Evolutionary conservation across 2,329 filamentous ascomycete species (phyloP).

Genomic region (Cladosporium sp.): DNA sequence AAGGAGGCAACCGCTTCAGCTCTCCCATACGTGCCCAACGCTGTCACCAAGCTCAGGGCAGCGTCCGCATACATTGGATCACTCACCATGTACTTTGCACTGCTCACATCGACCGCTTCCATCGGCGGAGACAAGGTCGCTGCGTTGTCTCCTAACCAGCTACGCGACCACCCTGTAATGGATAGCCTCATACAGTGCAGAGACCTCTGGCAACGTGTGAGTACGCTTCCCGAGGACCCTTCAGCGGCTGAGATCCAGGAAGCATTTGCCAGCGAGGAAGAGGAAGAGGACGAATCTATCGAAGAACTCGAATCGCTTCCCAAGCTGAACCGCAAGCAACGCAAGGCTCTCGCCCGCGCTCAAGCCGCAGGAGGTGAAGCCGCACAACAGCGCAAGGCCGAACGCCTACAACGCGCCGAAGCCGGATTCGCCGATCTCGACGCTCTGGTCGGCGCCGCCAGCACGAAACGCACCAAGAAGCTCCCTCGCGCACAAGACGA

Average conservation of each 20-base stretch:
- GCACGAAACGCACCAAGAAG: slow-evolving; percentile 45
- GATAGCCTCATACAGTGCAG: slow-evolving; percentile 76
- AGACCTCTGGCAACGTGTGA: slow-evolving; percentile 74
- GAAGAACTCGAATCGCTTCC: slow-evolving; percentile 2
- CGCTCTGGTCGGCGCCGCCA: slow-evolving; percentile 52
- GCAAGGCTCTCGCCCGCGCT: slow-evolving; percentile 44
- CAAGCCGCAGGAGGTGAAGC: slow-evolving; percentile 57
- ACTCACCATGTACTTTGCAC: slow-evolving; percentile 89
- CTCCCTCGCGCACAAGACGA: slow-evolving; percentile 45
- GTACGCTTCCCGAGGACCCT: slow-evolving; percentile 53
- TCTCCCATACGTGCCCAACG: slow-evolving; percentile 20
- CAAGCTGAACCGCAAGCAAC: slow-evolving; percentile 32
- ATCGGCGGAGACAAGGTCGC: slow-evolving; percentile 51
- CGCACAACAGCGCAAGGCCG: slow-evolving; percentile 54
- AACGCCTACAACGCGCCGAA: slow-evolving; percentile 59
- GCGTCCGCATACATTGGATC: slow-evolving; percentile 83
- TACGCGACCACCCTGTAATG: slow-evolving; percentile 92
- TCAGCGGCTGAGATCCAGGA: slow-evolving; percentile 8
- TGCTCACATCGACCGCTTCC: slow-evolving; percentile 78
- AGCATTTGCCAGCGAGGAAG: slow-evolving; percentile 11
- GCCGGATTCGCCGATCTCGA: slow-evolving; percentile 74
- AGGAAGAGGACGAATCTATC: not conserved
- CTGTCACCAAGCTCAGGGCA: slow-evolving; percentile 69
- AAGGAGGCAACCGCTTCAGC: slow-evolving; percentile 7
- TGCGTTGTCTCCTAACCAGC: slow-evolving; percentile 71